A percentile compares a stretch with the other conserved stretches of the same genome.
phyloP scores from a whole-genome alignment of 2,329 filamentous ascomycete species.

The Alternaria sp. region DNA sequence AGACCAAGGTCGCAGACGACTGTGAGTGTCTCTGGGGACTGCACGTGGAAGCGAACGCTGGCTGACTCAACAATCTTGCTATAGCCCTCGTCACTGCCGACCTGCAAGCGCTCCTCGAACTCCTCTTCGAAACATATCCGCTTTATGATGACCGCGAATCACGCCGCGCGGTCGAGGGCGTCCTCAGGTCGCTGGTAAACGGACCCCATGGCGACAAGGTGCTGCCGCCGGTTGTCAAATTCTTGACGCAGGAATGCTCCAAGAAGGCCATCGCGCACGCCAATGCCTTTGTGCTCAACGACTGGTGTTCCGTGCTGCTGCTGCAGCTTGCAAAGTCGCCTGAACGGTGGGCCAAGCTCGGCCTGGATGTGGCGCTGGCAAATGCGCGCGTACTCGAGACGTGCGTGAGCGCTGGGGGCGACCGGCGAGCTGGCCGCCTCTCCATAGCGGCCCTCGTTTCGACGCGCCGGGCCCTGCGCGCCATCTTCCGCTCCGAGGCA shows the following conservation, averaged over 20 bases:
- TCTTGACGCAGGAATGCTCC: constrained; percentile 73
- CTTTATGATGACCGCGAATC: constrained; percentile 87
- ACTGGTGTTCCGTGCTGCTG: constrained; percentile 86
- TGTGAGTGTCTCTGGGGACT: constrained; percentile 43
- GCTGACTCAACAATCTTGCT: constrained; percentile 19
- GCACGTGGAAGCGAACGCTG: neutral
- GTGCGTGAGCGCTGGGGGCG: constrained; percentile 63
- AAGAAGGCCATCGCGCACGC: constrained; percentile 79
- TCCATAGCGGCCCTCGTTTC: constrained; percentile 76
- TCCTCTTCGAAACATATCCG: constrained; percentile 86
- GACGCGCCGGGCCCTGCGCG: constrained; percentile 79
- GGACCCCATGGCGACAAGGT: constrained; percentile 62
- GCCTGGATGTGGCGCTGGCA: constrained; percentile 69
- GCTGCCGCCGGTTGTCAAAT: constrained; percentile 69
- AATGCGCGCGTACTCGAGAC: constrained; percentile 78
- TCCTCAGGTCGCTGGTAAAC: constrained; percentile 72
- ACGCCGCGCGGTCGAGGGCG: constrained; percentile 80
- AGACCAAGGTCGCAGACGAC: constrained; percentile 52
- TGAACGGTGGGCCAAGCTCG: constrained; percentile 68
- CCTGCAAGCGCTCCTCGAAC: constrained; percentile 65
- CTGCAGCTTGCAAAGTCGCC: constrained; percentile 69
- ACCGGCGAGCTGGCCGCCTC: constrained; percentile 59
- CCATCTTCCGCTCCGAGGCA: constrained; percentile 67
- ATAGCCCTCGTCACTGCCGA: constrained; percentile 51
- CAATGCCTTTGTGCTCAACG: constrained; percentile 85